Percentiles rank a stretch among this genome's conserved stretches.
Evolutionary conservation across 2,329 filamentous ascomycete species (phyloP).

Genomic region (Calonectria hawksworthii): DNA sequence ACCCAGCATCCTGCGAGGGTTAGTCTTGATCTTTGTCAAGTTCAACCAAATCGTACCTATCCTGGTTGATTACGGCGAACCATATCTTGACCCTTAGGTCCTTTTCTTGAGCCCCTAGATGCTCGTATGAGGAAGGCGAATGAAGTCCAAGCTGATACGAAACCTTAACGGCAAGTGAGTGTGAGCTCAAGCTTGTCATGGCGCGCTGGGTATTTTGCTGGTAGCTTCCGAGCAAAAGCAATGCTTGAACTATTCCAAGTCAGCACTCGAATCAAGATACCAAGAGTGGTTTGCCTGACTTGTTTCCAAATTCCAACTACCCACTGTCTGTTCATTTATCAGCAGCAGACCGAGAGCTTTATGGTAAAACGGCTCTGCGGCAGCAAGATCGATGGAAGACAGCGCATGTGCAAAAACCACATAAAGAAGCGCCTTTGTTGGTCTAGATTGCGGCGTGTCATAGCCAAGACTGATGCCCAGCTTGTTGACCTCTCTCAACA

Average conservation of each 20-base stretch:
- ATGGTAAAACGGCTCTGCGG: conserved; percentile 46
- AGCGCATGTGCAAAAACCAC: conserved; percentile 49
- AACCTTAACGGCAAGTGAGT: conserved; percentile 49
- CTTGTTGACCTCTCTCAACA: conserved; percentile 38
- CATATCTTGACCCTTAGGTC: conserved; percentile 47
- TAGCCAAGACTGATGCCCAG: conserved; percentile 20
- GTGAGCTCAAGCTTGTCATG: conserved; percentile 49
- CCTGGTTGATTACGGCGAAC: conserved; percentile 50
- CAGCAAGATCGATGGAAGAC: conserved; percentile 32
- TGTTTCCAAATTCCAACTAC: conserved; percentile 37
- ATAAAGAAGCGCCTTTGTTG: conserved; percentile 42
- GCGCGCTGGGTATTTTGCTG: conserved; percentile 53
- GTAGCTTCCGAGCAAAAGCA: conserved; percentile 50
- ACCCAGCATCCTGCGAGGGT: conserved; percentile 1
- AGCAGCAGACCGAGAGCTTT: conserved; percentile 43
- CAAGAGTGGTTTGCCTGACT: conserved; percentile 17
- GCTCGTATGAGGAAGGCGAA: conserved; percentile 45
- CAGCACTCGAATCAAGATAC: neutral
- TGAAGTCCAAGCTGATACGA: conserved; percentile 53
- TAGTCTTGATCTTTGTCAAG: conserved; percentile 12
- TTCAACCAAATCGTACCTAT: conserved; percentile 31
- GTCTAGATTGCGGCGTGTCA: conserved; percentile 24
- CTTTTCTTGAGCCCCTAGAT: conserved; percentile 39
- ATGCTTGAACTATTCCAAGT: conserved; percentile 44
- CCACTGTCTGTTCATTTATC: conserved; percentile 40